Evolutionary conservation across 2,329 filamentous ascomycete genomes (phyloP).

Genomic region (Trichoderma sp.): DNA sequence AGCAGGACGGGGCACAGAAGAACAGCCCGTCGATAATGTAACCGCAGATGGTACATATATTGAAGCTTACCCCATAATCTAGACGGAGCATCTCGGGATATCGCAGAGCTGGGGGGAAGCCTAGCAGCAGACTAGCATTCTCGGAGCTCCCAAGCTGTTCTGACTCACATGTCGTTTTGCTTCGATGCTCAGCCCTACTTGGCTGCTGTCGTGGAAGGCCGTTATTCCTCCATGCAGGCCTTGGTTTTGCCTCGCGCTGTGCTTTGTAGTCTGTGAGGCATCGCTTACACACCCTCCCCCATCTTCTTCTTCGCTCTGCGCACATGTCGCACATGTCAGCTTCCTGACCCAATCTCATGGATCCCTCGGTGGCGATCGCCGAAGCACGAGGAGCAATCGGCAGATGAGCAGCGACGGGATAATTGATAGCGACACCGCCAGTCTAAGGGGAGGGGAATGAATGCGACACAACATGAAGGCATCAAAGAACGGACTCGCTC

Average conservation of each 20-base stretch:
- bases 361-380: neutral
- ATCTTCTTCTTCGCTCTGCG: no score
- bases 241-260: neutral
- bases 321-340: conserved; percentile 17
- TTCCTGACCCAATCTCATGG: conserved; percentile 4
- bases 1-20: neutral
- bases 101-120: neutral
- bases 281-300: neutral
- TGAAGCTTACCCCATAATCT: neutral
- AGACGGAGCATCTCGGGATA: neutral
- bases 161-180: neutral
- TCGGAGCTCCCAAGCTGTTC: neutral
- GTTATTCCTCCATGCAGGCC: neutral
- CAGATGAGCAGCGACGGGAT: neutral
- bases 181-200: neutral
- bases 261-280: neutral
- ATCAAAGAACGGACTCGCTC: neutral
- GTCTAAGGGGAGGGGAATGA: neutral
- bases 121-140: neutral
- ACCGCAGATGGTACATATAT: neutral
- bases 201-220: neutral
- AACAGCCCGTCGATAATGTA: neutral
- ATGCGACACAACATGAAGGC: neutral
- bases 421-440: conserved; percentile 16
- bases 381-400: neutral